Evolutionary conservation across 805 yeast species (phyloP), one percentile per base, ranked within the genome.

Genomic region (Starmerella stellata): DNA sequence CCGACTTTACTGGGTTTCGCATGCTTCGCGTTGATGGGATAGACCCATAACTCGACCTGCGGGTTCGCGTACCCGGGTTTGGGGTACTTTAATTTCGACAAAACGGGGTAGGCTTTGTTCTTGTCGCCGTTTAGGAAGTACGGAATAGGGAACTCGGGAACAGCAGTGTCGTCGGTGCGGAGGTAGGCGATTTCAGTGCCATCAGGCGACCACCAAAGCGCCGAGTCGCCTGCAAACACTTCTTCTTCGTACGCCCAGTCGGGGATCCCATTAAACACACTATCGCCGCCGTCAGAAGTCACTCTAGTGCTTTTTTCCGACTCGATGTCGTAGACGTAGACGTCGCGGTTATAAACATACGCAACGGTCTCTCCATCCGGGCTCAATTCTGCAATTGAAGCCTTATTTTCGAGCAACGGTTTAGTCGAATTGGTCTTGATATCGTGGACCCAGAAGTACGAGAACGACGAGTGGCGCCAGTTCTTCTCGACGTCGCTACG

Each of bases 181-280:
- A 78, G 56, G 44, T 70, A 76, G 0, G 82, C 68, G 33, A 83
- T 53, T 48, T 63, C 66, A n/a, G 67, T 60, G 11, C 87, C 83
- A 31, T 63, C 57, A 7, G 80, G 80, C 4, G 93, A 76, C 94
- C 94, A 83, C 93, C 93, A 82, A 35, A 81, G 47, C 1, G 85
- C 80, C 18, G 66, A 58, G 48, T 75, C 82, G 19, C 70, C 67
- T 27, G 70, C 72, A 38, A 78, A 66, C 1, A 82, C 90, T 56
- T 82, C 95, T 48, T 82, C 95, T 52, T 83, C 95, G 49, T 82
- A 82, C 5, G 81, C 92, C 95, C 95, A 82, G 53, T 82, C 94
- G 0, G 94, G 92, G 44, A 75, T 75, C 2, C 94, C 95, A 53
- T 83, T 78, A 58, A 82, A 81, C 5, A 80, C 63, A 45, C 71